phyloP scores from a whole-genome alignment of 2,329 filamentous ascomycete genomes.

The Phyllosticta ampelicida region DNA sequence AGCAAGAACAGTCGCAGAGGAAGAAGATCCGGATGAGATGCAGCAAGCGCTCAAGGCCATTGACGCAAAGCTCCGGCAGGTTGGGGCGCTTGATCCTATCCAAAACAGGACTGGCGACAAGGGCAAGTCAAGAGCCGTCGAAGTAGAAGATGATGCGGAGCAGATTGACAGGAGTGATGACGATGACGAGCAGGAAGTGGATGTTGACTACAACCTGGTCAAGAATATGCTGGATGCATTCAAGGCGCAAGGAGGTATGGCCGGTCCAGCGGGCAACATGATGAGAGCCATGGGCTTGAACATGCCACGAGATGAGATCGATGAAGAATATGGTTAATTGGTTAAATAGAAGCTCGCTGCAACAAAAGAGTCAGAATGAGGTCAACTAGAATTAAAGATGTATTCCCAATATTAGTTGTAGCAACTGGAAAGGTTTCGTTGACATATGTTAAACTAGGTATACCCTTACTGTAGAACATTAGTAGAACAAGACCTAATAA shows the following conservation, averaged over 20 bases:
- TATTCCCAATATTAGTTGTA: too few relatives aligned
- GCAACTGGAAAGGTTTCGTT: too few relatives aligned
- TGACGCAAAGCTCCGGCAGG: too few relatives aligned
- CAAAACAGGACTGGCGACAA: too few relatives aligned
- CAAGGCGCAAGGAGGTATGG: conserved; percentile 75
- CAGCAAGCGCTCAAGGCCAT: background rate
- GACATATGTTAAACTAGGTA: too few relatives aligned
- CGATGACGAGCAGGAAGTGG: conserved; percentile 43
- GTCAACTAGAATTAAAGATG: too few relatives aligned
- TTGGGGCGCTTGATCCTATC: too few relatives aligned
- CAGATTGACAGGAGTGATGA: conserved; percentile 29
- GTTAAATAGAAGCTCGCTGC: too few relatives aligned
- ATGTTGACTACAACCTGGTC: conserved; percentile 78
- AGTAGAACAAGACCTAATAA: too few relatives aligned
- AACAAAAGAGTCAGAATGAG: too few relatives aligned
- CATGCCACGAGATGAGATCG: conserved; percentile 72
- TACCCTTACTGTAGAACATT: too few relatives aligned
- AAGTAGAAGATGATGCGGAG: conserved; percentile 19
- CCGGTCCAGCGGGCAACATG: conserved; percentile 80
- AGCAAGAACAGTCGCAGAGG: conserved; percentile 18
- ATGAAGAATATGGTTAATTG: too few relatives aligned
- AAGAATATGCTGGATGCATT: conserved; percentile 89
- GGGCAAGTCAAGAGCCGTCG: conserved; percentile 10
- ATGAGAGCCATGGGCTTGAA: conserved; percentile 75
- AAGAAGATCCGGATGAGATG: conserved; percentile 26